Evolutionary conservation across 2,329 filamentous ascomycete genomes (phyloP), one percentile per base, ranked within the genome.

Genomic region (Neospermospora avenae): DNA sequence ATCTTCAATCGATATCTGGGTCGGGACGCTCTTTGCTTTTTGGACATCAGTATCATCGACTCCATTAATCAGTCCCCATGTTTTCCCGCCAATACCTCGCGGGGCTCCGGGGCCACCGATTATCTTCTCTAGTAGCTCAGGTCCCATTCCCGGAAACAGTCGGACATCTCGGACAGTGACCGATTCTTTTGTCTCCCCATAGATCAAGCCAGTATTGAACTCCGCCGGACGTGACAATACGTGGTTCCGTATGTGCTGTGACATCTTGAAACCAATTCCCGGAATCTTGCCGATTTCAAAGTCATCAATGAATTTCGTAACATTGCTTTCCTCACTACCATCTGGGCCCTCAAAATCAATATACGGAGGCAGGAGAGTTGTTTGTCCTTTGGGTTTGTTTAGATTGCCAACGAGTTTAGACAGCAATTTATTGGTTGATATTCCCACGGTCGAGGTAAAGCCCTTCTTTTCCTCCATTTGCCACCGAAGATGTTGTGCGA

Each of bases 1-100:
- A 74, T 98, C 93, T 72, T 98, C 93, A 64, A 98, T 95, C 73
- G 91, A 95, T 71, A 98, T 96, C 74, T 97, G 93, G 1, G 85
- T 86, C 0, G 93, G 93, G 1, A 96, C 75, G 46, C 86, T 83
- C 66, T 84, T 84, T 1, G 86, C 88, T 63, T 86, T 80, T 53
- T 86, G 85, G 18, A 98, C 91, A 60, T 90, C 86, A 0, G 82
- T 80, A 55, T 85, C 77, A 72, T 98, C 93, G 28, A 91, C 80
- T 5, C 93, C 93, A 72, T 97, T 88, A 2, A 98, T 76, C 6
- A 96, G 78, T 18, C 78, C 80, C 91, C 91, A 98, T 3, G 92
- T 77, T 66, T 85, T 88, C 35, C 77, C 72, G 0, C 91, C 91
- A 55, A 92, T 85, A 28, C 88, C 90, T 67, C 83, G 84, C 60